These are phyloP conservation scores for Cymbidium sinense DNA, from an alignment of 106 monocot genomes.

Conservation along the genomic window DNA sequence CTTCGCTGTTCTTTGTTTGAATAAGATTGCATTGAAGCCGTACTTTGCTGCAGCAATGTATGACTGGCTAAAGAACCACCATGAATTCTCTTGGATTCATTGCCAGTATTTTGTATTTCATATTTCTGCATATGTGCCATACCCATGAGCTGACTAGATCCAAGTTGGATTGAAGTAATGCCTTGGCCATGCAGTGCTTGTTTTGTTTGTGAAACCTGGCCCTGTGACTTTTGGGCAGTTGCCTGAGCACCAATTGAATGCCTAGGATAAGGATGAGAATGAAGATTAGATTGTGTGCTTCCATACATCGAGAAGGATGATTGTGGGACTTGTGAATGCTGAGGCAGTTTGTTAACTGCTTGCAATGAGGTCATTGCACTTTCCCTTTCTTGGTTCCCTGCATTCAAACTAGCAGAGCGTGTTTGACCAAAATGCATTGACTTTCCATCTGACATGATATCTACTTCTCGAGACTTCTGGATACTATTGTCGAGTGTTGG, in stretches of 20 bases:
- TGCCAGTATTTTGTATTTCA: conserved; percentile 33
- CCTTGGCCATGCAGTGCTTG: conserved; percentile 34
- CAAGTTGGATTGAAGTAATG: conserved; percentile 26
- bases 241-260: conserved; percentile 25
- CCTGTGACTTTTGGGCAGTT: conserved; percentile 27
- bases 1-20: conserved; percentile 34
- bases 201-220: conserved; percentile 35
- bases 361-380: conserved; percentile 23
- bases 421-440: conserved; percentile 21
- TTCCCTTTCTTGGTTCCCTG: conserved; percentile 34
- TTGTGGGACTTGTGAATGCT: conserved; percentile 32
- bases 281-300: conserved; percentile 22
- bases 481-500: conserved; percentile 18
- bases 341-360: conserved; percentile 38
- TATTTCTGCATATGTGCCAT: conserved; percentile 26
- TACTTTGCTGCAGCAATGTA: conserved; percentile 18
- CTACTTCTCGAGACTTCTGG: conserved; percentile 34
- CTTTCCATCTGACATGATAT: conserved; percentile 22
- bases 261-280: conserved; percentile 41
- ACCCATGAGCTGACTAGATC: conserved; percentile 24
- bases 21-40: conserved; percentile 26
- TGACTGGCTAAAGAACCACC: conserved; percentile 27
- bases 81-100: conserved; percentile 42
- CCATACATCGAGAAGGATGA: conserved; percentile 50
- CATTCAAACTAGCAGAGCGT: conserved; percentile 26